These are phyloP conservation scores for Tetradesmus obliquus DNA, from an alignment of 139 green algal species.

Conservation along the genomic window DNA sequence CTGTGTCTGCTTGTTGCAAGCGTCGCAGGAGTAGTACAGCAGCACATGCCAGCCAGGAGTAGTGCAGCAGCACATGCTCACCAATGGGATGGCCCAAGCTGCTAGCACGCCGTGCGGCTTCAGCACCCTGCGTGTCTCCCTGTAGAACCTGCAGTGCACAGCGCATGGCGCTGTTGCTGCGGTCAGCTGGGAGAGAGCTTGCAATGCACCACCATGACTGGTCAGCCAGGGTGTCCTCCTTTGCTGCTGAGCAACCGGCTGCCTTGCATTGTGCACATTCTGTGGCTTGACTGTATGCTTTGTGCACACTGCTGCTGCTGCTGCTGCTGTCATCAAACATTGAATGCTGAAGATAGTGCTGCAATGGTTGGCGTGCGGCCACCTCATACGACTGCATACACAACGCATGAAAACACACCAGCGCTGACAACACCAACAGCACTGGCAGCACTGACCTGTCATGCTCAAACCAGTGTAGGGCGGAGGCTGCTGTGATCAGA, in stretches of 20 bases:
- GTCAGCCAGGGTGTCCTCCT: too few relatives aligned
- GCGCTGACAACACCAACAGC: not conserved
- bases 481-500: constrained; percentile 36
- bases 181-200: not conserved
- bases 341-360: too few relatives aligned
- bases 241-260: too few relatives aligned
- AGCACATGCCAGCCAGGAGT: too few relatives aligned
- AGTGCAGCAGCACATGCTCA: not conserved
- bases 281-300: too few relatives aligned
- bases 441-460: not conserved
- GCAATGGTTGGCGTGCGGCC: too few relatives aligned
- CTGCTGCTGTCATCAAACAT: too few relatives aligned
- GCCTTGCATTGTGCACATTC: not conserved
- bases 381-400: too few relatives aligned
- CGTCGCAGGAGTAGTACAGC: not conserved
- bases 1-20: not conserved
- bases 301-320: too few relatives aligned
- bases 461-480: constrained; percentile 45
- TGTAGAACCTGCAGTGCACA: not conserved
- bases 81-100: constrained; percentile 41
- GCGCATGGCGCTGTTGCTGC: not conserved
- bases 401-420: too few relatives aligned
- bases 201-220: not conserved
- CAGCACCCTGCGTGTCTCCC: not conserved
- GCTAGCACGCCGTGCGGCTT: constrained; percentile 27